A percentile compares a stretch with the other conserved stretches of the same genome.
Conservation (phyloP, 2,329 filamentous ascomycete genomes). For the Niveomyces coronatus region DNA sequence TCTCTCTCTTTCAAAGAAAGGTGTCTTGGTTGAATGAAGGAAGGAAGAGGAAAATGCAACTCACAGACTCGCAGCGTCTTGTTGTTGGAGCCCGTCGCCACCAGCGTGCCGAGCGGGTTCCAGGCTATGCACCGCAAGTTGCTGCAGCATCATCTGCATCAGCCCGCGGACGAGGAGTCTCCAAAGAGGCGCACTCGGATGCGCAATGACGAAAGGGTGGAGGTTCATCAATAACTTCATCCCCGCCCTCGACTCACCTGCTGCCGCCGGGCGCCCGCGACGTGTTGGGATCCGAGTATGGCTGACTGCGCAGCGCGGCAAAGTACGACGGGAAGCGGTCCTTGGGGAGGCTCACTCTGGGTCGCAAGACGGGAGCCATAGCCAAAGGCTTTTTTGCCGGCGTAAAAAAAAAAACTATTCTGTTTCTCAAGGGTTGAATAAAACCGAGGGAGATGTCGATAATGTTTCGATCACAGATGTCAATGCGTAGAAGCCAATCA, state of each 20-base stretch:
- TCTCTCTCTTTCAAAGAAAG: neutral
- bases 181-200: too few species aligned
- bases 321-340: conserved; percentile 61
- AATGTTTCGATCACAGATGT: too few species aligned
- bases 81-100: conserved; percentile 70
- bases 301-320: conserved; percentile 55
- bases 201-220: too few species aligned
- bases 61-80: conserved; percentile 63
- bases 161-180: conserved; percentile 11
- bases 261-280: conserved; percentile 36
- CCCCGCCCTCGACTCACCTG: conserved; percentile 15
- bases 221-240: too few species aligned
- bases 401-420: too few species aligned
- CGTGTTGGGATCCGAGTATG: conserved; percentile 53
- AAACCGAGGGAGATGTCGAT: too few species aligned
- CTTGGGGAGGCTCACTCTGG: conserved; percentile 51
- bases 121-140: conserved; percentile 75
- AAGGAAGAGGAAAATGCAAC: conserved; percentile 22
- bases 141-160: conserved; percentile 11
- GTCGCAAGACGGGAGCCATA: conserved; percentile 33
- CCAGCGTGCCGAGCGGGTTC: conserved; percentile 74
- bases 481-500: too few species aligned
- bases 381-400: too few species aligned
- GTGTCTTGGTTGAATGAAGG: neutral
- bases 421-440: too few species aligned